Percentiles rank a stretch among this genome's conserved stretches.
These are phyloP conservation scores for Dendrocalamus latiflorus DNA, from an alignment of 202 grass and related monocot genomes.

Conservation along the genomic window DNA sequence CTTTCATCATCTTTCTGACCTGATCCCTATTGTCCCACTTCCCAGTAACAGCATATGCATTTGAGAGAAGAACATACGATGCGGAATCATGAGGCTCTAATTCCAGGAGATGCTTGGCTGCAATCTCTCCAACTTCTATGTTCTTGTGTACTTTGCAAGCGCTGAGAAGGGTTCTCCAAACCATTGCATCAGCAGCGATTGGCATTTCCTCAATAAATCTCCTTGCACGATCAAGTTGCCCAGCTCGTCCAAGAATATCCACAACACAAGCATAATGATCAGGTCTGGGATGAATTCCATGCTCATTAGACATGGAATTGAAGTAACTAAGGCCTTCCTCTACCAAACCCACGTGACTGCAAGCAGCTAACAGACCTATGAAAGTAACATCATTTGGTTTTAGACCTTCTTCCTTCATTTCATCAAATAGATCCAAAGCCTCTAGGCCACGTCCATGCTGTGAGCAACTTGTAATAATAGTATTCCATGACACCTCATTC, in stretches of 20 bases:
- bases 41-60: slow-evolving; percentile 60
- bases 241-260: slow-evolving; percentile 73
- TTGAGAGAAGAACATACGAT: slow-evolving; percentile 70
- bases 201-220: slow-evolving; percentile 73
- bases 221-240: slow-evolving; percentile 55
- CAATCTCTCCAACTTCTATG: slow-evolving; percentile 60
- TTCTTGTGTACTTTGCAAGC: slow-evolving; percentile 72
- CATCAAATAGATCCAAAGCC: slow-evolving; percentile 60
- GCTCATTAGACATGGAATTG: slow-evolving; percentile 45
- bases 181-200: slow-evolving; percentile 47
- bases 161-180: slow-evolving; percentile 74
- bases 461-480: slow-evolving; percentile 72
- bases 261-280: slow-evolving; percentile 79
- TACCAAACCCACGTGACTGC: slow-evolving; percentile 72
- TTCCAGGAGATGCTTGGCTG: slow-evolving; percentile 56
- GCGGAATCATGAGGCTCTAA: slow-evolving; percentile 70
- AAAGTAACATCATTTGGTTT: slow-evolving; percentile 77
- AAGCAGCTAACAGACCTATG: slow-evolving; percentile 71
- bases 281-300: slow-evolving; percentile 38
- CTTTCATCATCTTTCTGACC: slow-evolving; percentile 73
- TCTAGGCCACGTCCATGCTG: slow-evolving; percentile 66
- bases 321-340: slow-evolving; percentile 63
- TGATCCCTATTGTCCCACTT: slow-evolving; percentile 64
- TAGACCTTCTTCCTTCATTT: slow-evolving; percentile 60
- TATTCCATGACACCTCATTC: slow-evolving; percentile 81